A percentile compares a stretch with the other conserved stretches of the same genome.
phyloP scores from a whole-genome alignment of 257 asterid species.

The Solanum lycopersicoides region DNA sequence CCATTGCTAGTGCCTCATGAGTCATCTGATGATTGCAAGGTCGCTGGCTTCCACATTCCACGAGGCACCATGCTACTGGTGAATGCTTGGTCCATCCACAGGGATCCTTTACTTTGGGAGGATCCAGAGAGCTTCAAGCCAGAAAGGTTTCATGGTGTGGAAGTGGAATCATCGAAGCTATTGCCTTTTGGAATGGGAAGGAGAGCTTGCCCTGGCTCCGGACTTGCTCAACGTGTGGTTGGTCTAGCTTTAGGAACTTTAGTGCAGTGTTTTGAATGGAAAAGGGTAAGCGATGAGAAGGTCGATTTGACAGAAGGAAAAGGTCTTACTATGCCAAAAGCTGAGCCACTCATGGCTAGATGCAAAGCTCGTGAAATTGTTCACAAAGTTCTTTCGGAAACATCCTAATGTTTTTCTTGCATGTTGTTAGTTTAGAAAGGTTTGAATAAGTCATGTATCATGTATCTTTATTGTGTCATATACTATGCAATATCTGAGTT shows the following conservation, averaged over 20 bases:
- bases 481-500: not conserved
- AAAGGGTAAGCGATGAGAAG: constrained; percentile 11
- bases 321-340: constrained; percentile 33
- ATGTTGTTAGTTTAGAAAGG: not conserved
- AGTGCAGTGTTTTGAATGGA: constrained; percentile 62
- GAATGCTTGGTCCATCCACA: constrained; percentile 64
- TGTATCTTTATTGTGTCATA: not conserved
- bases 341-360: constrained; percentile 29
- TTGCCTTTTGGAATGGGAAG: constrained; percentile 71
- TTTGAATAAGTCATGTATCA: not conserved
- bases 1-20: constrained; percentile 51
- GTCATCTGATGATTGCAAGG: constrained; percentile 33
- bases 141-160: constrained; percentile 31
- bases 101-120: constrained; percentile 51
- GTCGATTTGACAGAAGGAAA: constrained; percentile 43
- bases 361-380: constrained; percentile 23
- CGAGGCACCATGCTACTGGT: constrained; percentile 36
- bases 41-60: constrained; percentile 50
- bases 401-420: not conserved
- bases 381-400: not conserved
- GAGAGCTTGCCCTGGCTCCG: constrained; percentile 62
- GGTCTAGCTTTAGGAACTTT: constrained; percentile 33
- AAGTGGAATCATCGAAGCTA: constrained; percentile 17
- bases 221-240: constrained; percentile 40
- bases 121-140: constrained; percentile 44